Percentiles rank a stretch among this genome's conserved stretches.
phyloP scores from a whole-genome alignment of 176 grass and related monocot species.

The Cymbopogon citratus region DNA sequence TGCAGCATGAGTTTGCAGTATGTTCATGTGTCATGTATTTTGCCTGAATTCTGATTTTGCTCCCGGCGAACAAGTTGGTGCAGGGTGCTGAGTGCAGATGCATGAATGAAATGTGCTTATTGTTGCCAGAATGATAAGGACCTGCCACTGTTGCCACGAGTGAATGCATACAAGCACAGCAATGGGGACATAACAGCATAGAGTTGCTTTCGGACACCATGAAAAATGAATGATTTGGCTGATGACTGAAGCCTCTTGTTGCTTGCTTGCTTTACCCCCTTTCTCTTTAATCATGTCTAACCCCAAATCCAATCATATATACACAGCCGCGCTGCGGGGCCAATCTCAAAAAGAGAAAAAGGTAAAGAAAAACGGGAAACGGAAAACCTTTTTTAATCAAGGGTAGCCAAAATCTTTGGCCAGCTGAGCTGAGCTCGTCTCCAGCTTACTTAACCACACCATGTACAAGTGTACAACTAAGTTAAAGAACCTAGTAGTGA shows the following conservation, averaged over 20 bases:
- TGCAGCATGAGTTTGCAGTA: slow-evolving; percentile 13
- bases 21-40: not conserved
- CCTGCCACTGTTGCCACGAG: not conserved
- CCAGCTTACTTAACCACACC: not conserved
- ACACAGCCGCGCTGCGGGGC: not conserved
- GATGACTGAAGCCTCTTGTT: not conserved
- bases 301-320: not conserved
- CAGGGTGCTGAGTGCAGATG: no score
- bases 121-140: no score
- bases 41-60: not conserved
- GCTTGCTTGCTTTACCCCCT: not conserved
- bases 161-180: no score
- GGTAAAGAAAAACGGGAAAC: not conserved
- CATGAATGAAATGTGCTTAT: no score
- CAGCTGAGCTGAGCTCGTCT: not conserved
- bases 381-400: not conserved
- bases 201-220: not conserved
- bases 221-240: not conserved
- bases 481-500: not conserved
- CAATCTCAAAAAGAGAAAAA: not conserved
- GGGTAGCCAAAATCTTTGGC: slow-evolving; percentile 4
- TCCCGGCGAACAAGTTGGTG: not conserved
- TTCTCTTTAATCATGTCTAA: not conserved
- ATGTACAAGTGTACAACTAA: not conserved
- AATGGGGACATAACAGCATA: not conserved